These are phyloP conservation scores for Prosopis cineraria DNA, from an alignment of 306 rosid genomes.

Conservation along the genomic window DNA sequence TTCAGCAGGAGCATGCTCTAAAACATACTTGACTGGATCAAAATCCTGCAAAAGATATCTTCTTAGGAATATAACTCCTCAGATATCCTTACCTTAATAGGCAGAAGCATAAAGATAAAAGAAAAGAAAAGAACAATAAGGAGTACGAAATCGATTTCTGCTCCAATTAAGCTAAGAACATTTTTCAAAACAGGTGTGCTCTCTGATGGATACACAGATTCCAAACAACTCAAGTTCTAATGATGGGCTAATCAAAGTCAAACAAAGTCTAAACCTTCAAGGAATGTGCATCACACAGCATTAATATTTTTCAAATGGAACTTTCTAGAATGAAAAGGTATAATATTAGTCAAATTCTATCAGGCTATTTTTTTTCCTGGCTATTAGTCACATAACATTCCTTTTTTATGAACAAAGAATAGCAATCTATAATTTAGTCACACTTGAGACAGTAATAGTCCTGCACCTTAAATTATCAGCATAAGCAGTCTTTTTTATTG, in stretches of 20 bases:
- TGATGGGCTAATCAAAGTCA: constrained; percentile 23
- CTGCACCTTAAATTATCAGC: constrained; percentile 27
- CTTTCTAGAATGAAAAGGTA: constrained; percentile 30
- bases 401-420: no score
- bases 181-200: not conserved
- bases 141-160: not conserved
- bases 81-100: not conserved
- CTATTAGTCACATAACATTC: no score
- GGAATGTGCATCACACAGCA: not conserved
- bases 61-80: constrained; percentile 25
- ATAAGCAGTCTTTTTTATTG: not conserved
- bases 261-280: constrained; percentile 12
- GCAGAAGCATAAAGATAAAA: constrained; percentile 28
- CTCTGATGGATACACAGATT: constrained; percentile 20
- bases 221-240: constrained; percentile 19
- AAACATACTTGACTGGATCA: constrained; percentile 81
- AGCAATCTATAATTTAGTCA: no score
- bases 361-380: not conserved
- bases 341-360: constrained; percentile 16
- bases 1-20: constrained; percentile 76
- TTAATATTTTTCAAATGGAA: constrained; percentile 6
- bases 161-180: not conserved
- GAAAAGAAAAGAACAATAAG: not conserved
- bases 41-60: constrained; percentile 68
- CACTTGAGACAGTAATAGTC: constrained; percentile 5